Evolutionary conservation across 2,329 filamentous ascomycete genomes (phyloP).

Genomic region (Sporothrix pseudoabietina): DNA sequence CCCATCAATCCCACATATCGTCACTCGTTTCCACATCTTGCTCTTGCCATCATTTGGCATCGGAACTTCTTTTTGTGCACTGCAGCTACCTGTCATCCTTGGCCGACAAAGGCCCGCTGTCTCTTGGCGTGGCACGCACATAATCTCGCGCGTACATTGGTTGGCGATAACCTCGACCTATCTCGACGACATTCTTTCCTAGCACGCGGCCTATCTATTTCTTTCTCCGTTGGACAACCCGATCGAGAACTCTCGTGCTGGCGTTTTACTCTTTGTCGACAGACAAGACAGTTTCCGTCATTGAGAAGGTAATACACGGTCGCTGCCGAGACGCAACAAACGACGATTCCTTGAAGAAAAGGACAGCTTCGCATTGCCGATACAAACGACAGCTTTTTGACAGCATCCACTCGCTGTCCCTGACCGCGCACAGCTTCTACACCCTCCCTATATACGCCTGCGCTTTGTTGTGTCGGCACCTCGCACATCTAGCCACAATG

Average conservation of each 20-base stretch:
- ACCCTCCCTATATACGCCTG: not conserved
- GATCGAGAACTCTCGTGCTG: not conserved
- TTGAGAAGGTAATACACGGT: not conserved
- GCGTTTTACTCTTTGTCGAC: not conserved
- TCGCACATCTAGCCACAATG: constrained; percentile 57
- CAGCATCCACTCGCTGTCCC: not conserved
- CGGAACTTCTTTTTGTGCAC: not conserved
- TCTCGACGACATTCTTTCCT: not conserved
- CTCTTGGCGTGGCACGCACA: constrained; percentile 28
- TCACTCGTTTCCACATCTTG: constrained; percentile 17
- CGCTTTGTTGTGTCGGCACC: not conserved
- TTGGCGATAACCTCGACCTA: not conserved
- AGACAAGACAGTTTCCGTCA: not conserved
- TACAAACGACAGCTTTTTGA: not conserved
- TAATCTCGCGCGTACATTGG: constrained; percentile 21
- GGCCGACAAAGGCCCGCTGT: constrained; percentile 10
- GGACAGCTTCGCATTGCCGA: not conserved
- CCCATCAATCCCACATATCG: constrained; percentile 3
- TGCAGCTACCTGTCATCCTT: not conserved
- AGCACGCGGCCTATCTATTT: constrained; percentile 4
- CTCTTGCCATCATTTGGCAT: not conserved
- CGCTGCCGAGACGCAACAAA: not conserved
- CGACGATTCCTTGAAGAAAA: not conserved
- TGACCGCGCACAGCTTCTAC: not conserved
- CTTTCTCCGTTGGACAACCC: not conserved